Conservation (phyloP, 2,329 filamentous ascomycete genomes). For the Nemania sp. region DNA sequence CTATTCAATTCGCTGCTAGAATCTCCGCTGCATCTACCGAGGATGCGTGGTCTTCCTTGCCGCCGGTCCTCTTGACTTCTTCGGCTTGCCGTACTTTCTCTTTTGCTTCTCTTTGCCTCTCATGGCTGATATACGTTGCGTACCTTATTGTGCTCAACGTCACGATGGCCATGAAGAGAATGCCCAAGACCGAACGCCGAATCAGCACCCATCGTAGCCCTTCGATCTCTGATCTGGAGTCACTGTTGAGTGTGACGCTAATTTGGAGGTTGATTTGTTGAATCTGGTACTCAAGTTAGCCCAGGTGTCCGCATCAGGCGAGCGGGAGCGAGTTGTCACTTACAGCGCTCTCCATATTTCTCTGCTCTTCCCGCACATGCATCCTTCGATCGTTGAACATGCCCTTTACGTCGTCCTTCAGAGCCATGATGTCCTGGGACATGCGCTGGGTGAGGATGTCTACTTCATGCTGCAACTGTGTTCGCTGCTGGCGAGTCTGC, state of each 20-base stretch:
- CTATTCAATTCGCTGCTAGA: slow-evolving; percentile 55
- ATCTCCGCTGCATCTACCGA: slow-evolving; percentile 60
- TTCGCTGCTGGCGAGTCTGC: slow-evolving; percentile 78
- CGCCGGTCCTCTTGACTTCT: slow-evolving; percentile 47
- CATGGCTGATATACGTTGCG: slow-evolving; percentile 57
- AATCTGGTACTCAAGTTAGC: slow-evolving; percentile 54
- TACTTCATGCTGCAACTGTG: slow-evolving; percentile 89
- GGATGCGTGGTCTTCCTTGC: slow-evolving; percentile 50
- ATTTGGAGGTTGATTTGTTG: slow-evolving; percentile 98
- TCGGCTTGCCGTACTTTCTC: slow-evolving; percentile 49
- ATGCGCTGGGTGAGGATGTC: slow-evolving; percentile 86
- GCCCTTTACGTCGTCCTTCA: slow-evolving; percentile 91
- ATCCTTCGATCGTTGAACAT: slow-evolving; percentile 97
- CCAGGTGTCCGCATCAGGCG: background rate
- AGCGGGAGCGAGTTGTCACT: slow-evolving; percentile 36
- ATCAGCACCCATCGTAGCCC: slow-evolving; percentile 84
- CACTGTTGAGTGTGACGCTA: slow-evolving; percentile 84
- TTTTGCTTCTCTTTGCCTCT: slow-evolving; percentile 52
- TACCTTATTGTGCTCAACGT: slow-evolving; percentile 64
- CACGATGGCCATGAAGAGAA: slow-evolving; percentile 66
- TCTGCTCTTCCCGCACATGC: slow-evolving; percentile 85
- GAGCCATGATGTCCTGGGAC: slow-evolving; percentile 76
- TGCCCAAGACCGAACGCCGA: slow-evolving; percentile 64
- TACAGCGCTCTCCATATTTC: slow-evolving; percentile 78
- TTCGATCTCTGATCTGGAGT: slow-evolving; percentile 90